Percentiles rank a stretch among this genome's conserved stretches.
These are phyloP conservation scores for Eimeria tenella DNA, from an alignment of 169 alveolate genomes.

Conservation along the genomic window DNA sequence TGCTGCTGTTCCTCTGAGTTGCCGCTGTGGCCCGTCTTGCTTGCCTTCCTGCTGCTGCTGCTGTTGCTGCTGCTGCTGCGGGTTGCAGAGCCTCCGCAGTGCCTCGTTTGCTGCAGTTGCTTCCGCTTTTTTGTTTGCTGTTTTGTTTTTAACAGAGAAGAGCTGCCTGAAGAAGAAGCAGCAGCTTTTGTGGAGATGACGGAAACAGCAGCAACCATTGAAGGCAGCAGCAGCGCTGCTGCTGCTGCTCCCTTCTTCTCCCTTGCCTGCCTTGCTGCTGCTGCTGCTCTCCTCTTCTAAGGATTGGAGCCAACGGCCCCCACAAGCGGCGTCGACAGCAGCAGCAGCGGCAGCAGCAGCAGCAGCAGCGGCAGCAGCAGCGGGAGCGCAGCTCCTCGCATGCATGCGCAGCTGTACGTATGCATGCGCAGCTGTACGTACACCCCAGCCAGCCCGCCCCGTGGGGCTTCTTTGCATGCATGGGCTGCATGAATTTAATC, in stretches of 20 bases:
- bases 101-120: too few relatives aligned
- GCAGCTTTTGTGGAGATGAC: background rate
- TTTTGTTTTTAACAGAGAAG: background rate
- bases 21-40: too few relatives aligned
- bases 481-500: background rate
- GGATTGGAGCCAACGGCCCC: background rate
- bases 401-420: background rate
- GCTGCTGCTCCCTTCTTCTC: background rate
- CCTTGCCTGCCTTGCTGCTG: background rate
- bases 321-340: background rate
- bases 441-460: background rate
- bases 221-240: conserved; percentile 5
- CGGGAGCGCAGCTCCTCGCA: background rate
- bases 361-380: conserved; percentile 21
- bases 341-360: background rate
- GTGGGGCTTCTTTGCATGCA: background rate
- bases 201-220: background rate
- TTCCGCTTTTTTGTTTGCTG: too few relatives aligned
- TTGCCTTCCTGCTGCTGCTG: background rate
- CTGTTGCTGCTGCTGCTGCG: background rate
- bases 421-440: background rate
- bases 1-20: too few relatives aligned
- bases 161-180: background rate
- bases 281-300: background rate
- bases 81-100: too few relatives aligned